Evolutionary conservation across 768 basidiomycete species (phyloP), one percentile per base, ranked within the genome.

Genomic region (Neoboletus magnificus): DNA sequence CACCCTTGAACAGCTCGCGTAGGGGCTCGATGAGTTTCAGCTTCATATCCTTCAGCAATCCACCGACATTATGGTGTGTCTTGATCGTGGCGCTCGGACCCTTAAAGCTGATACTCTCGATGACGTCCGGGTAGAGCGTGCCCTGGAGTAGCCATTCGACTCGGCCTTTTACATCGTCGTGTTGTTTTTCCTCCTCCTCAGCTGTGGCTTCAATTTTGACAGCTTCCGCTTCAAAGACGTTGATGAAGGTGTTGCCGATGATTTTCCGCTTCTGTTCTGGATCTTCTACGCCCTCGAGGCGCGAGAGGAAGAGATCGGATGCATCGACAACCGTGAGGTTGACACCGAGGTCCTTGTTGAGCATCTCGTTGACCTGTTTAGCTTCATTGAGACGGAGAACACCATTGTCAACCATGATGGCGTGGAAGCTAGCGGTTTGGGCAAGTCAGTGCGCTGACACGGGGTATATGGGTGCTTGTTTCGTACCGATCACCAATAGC

Each of bases 331-430:
- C 91, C 6, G 93, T 94, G 56, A 99, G 82, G 75, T 95, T 98
- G 62, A 99, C 93, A 44, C 96, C 96, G 52, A 99, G 85, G 66
- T 98, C 83, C 66, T 84, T 83, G 73, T 87, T 91, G 49, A 99
- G 82, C 94, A 96, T 98, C 63, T 87, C 84, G 72, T 96, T 72
- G 16, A 99, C 97, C 71, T 97, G 93, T 50, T 81, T 68, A 11
- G 87, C 94, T 71, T 99, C 97, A 67, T 98, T 88, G 61, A 89
- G 73, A 50, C 97, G 90, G 12, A 99, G 80, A 29, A 98, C 96
- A 54, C 97, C 97, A 66, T 99, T 99, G 74, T 98, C 96, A 42
- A 98, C 97, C 94, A 98, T 95, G 75, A 98, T 97, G 11, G 95
- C 97, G 66, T 96, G 97, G 81, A 99, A 99, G 56, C 95, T 96